Evolutionary conservation across 2,329 filamentous ascomycete genomes (phyloP), one percentile per base, ranked within the genome.

Genomic region (Pseudophaeomoniella oleicola): DNA sequence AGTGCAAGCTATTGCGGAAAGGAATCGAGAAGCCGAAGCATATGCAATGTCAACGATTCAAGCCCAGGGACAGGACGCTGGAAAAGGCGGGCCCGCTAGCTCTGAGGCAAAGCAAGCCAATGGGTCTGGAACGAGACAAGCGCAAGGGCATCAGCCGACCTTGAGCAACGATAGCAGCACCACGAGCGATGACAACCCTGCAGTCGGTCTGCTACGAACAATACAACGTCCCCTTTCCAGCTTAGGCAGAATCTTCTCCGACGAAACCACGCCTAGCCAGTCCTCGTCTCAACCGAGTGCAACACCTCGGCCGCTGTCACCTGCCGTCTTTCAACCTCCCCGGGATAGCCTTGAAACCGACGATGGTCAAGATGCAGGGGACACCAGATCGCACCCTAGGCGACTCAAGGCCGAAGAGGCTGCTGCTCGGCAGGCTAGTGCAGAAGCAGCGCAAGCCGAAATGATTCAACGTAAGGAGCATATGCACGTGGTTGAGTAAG

Each of bases 201-300:
- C 87, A 31, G 88, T 94, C 16, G 87, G 88, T 1, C 64, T 98
- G 11, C 66, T 98, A 2, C 76, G 86, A 33, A 88, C 86, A 0
- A 94, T 98, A 38, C 88, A 96, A 57, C 81, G 75, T 40, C 90
- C 90, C 0, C 66, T 98, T 10, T 85, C 79, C 38, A 92, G 84
- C 1, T 94, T 98, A 42, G 90, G 90, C 3, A 75, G 88, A 36
- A 96, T 98, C 42, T 96, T 98, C 58, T 85, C 84, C 0, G 90
- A 83, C 43, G 77, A 78, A 14, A 45, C 54, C 19, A 60, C 61
- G 3, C 46, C 52, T 6, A 42, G 57, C 43, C 57, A 59, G 37
- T 50, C 52, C 46, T 48, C 5, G 42, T 19, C 41, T 17, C 54
- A 50, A 18, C 51, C 57, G n/a, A 66, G 64, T 22, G 63, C 66